These are phyloP conservation scores for Botrytis pseudocinerea DNA, from an alignment of 2,329 filamentous ascomycete species.

Conservation along the genomic window DNA sequence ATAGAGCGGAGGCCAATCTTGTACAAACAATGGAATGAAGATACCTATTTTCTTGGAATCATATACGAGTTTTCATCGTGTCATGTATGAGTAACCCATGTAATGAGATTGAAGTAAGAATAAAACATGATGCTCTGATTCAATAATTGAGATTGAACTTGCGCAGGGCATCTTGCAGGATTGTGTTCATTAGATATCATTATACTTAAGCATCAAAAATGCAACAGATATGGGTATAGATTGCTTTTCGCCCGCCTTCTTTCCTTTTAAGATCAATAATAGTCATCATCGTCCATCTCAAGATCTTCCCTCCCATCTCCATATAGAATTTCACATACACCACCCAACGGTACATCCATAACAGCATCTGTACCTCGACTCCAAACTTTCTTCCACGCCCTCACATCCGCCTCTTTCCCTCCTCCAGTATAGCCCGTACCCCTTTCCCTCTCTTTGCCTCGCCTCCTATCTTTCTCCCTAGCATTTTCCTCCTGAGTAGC, in stretches of 20 bases:
- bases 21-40: constrained; percentile 17
- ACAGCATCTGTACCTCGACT: constrained; percentile 93
- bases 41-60: constrained; percentile 14
- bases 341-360: constrained; percentile 92
- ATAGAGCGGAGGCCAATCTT: not conserved
- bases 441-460: constrained; percentile 25
- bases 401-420: constrained; percentile 32
- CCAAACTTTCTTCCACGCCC: constrained; percentile 82
- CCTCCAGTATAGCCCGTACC: constrained; percentile 37
- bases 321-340: constrained; percentile 93
- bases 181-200: not conserved
- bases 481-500: constrained; percentile 25
- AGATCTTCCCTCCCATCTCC: constrained; percentile 52
- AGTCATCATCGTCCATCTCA: constrained; percentile 15
- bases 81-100: not conserved
- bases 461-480: constrained; percentile 42
- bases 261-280: not conserved
- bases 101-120: not conserved
- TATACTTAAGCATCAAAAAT: not conserved
- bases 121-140: not conserved
- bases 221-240: not conserved
- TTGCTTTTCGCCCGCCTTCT: not conserved
- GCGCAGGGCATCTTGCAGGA: not conserved
- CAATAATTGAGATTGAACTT: not conserved
- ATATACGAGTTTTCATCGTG: not conserved